phyloP scores from a whole-genome alignment of 108 stramenopile genomes.

The Skeletonema menzelii region DNA sequence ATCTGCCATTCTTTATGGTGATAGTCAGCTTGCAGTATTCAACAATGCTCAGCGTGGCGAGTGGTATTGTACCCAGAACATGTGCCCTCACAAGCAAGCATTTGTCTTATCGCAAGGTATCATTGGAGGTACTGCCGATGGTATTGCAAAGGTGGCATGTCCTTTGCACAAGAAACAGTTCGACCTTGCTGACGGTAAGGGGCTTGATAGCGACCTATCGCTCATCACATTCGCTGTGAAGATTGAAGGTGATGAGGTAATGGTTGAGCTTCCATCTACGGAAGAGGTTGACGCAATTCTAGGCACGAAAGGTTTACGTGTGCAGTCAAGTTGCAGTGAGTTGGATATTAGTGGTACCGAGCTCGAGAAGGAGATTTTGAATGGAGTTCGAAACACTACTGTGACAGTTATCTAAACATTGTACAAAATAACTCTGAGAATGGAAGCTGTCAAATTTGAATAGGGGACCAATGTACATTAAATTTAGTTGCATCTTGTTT shows the following conservation, averaged over 20 bases:
- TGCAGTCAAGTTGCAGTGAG: constrained; percentile 60
- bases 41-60: constrained; percentile 77
- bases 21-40: constrained; percentile 91
- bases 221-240: constrained; percentile 89
- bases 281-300: constrained; percentile 87
- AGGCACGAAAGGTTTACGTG: constrained; percentile 78
- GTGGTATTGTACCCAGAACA: constrained; percentile 90
- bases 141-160: constrained; percentile 89
- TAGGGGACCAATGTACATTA: background rate
- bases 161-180: constrained; percentile 95
- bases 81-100: constrained; percentile 94
- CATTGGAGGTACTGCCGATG: constrained; percentile 70
- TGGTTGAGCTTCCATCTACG: constrained; percentile 82
- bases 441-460: background rate
- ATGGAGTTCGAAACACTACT: constrained; percentile 28
- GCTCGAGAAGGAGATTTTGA: constrained; percentile 42
- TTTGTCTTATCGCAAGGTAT: constrained; percentile 93
- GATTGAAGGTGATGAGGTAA: constrained; percentile 67
- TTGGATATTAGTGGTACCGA: constrained; percentile 64
- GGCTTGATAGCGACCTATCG: constrained; percentile 76
- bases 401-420: background rate
- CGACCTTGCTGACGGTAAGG: constrained; percentile 65
- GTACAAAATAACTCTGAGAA: background rate
- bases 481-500: background rate
- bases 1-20: constrained; percentile 83